Base-by-base conservation (phyloP, 2,329 filamentous ascomycete species). In the Ciborinia camelliae region DNA sequence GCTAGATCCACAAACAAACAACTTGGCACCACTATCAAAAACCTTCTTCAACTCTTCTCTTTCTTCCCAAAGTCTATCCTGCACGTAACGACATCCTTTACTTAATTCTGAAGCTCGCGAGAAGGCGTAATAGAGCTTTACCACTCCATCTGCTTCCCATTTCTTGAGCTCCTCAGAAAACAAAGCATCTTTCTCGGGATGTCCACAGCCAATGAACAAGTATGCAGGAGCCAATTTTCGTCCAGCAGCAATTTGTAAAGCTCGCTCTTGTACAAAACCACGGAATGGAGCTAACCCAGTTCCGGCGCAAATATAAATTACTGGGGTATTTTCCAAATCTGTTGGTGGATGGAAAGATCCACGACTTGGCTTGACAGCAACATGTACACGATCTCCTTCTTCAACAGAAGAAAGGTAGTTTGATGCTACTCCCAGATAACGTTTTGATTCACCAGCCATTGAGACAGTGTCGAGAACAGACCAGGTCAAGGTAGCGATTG, bases 401-500 rank as follows among this genome's bases (percentile, higher is more conserved):
- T 75, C 70, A 0, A 78, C 65, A n/a, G 71, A 70, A 6, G 78
- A 77, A 2, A 83, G 77, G 70, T 82, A 82, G 66, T 77, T 81
- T 0, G 80, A 80, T 43, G 81, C 78, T 0, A 82, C 80, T 47
- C 81, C 81, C 5, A 79, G 69, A 71, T 78, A 77, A 48, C 73
- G 71, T 12, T 76, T 70, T 10, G 68, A 74, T 48, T 71, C 64
- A 23, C 75, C 73, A 4, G 75, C 78, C 32, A 68, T 70, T 0
- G 81, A 79, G 0, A 79, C 78, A 4, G 78, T 77, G 60, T 82
- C 80, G 43, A 86, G 77, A 2, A 88, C 82, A 12, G 79, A 79
- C 73, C 85, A 87, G 0, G 85, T 93, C 28, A 96, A 80, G 10
- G 80, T 79, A 1, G 83, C 84, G 6, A 75, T 72, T 4, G 95